Percentiles rank a stretch among this genome's conserved stretches.
Conservation (phyloP, 306 rosid genomes). For the Calophaca sinica region DNA sequence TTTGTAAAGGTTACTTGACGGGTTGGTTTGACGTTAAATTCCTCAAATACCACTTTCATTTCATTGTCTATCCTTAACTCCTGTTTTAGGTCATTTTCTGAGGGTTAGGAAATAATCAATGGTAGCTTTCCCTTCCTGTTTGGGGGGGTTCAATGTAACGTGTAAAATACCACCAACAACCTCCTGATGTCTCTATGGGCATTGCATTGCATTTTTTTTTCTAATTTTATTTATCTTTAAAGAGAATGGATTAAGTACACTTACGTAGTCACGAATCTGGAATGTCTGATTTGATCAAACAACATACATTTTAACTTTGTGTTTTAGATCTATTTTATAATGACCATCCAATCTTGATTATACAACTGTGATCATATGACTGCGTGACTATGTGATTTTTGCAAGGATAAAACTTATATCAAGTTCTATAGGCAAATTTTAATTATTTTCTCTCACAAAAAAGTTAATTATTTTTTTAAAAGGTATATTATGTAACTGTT, state of each 20-base stretch:
- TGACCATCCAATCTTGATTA: too few relatives aligned
- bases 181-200: constrained; percentile 21
- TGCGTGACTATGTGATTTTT: too few relatives aligned
- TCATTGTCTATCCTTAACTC: constrained; percentile 41
- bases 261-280: too few relatives aligned
- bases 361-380: too few relatives aligned
- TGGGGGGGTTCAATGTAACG: constrained; percentile 44
- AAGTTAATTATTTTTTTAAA: too few relatives aligned
- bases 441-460: too few relatives aligned
- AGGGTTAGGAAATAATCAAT: background rate
- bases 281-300: too few relatives aligned
- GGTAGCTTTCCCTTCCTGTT: constrained; percentile 33
- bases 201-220: background rate
- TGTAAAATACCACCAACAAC: constrained; percentile 51
- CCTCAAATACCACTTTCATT: constrained; percentile 51
- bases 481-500: too few relatives aligned
- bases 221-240: background rate
- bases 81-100: constrained; percentile 63
- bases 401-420: too few relatives aligned
- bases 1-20: constrained; percentile 51
- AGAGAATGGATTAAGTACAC: background rate
- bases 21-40: constrained; percentile 57
- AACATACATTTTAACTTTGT: too few relatives aligned
- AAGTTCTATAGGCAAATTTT: too few relatives aligned
- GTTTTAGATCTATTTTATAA: too few relatives aligned